Evolutionary conservation across 192 early-diverging fungal species (phyloP).

Genomic region (Lobulomyces angularis): DNA sequence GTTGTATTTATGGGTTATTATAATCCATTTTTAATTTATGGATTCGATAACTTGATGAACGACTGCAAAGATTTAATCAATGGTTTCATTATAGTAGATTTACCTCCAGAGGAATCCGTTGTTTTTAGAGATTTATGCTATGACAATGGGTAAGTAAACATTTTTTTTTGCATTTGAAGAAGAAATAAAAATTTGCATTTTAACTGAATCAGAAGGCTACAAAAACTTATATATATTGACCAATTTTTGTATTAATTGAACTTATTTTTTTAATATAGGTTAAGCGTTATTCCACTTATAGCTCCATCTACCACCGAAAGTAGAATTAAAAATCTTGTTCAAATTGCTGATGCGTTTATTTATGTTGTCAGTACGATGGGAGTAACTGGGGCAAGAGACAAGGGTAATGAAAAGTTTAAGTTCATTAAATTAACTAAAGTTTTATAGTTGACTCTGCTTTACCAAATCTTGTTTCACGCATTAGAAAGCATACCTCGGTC

Average conservation of each 20-base stretch:
- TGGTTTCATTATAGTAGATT: conserved; percentile 94
- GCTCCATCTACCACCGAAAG: conserved; percentile 83
- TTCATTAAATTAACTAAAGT: too few relatives aligned
- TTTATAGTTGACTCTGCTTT: conserved; percentile 61
- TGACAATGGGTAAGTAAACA: conserved; percentile 43
- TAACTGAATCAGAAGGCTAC: not conserved
- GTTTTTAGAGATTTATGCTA: conserved; percentile 69
- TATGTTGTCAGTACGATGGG: conserved; percentile 91
- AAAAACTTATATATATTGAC: not conserved
- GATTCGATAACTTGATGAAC: conserved; percentile 72
- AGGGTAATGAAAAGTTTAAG: too few relatives aligned
- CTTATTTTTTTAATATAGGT: conserved; percentile 22
- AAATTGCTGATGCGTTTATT: conserved; percentile 82
- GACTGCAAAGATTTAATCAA: conserved; percentile 81
- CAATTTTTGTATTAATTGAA: too few relatives aligned
- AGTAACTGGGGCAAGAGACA: conserved; percentile 73
- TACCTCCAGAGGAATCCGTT: conserved; percentile 91
- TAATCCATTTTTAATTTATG: conserved; percentile 93
- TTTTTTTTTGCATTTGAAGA: too few relatives aligned
- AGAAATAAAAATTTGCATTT: not conserved
- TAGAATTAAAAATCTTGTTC: conserved; percentile 65
- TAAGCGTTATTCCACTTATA: conserved; percentile 80
- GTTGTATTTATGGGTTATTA: conserved; percentile 99
- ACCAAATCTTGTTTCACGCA: conserved; percentile 55
- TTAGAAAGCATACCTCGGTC: conserved; percentile 64